Evolutionary conservation across 2,329 filamentous ascomycete genomes (phyloP).

Genomic region (Fusarium luffae): DNA sequence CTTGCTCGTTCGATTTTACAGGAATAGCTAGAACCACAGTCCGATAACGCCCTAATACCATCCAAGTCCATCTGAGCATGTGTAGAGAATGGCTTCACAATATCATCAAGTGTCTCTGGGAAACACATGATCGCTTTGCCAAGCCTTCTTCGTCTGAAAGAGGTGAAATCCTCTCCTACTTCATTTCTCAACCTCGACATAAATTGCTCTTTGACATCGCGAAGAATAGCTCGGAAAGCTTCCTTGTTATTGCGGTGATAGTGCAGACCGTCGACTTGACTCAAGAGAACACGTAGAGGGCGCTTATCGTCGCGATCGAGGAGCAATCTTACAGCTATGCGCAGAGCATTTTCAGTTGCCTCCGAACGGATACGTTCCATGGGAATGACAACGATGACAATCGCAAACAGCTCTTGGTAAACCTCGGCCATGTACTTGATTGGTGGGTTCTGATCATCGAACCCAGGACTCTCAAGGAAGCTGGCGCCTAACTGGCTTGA

Average conservation of each 20-base stretch:
- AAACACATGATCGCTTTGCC: too few species aligned
- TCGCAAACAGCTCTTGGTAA: slow-evolving; percentile 4
- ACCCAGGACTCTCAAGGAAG: not conserved
- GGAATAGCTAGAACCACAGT: not conserved
- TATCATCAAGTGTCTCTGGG: slow-evolving; percentile 5
- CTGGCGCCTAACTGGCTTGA: not conserved
- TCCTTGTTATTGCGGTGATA: not conserved
- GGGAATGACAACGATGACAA: not conserved
- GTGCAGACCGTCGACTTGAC: not conserved
- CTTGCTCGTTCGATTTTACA: not conserved
- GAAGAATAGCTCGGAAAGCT: not conserved
- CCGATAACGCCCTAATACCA: not conserved
- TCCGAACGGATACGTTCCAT: slow-evolving; percentile 1
- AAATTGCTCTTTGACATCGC: not conserved
- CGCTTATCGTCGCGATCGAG: not conserved
- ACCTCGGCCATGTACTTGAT: slow-evolving; percentile 13
- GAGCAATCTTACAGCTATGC: not conserved
- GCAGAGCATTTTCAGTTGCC: not conserved
- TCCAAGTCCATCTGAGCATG: slow-evolving; percentile 10
- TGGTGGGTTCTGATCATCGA: slow-evolving; percentile 1
- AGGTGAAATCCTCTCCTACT: not conserved
- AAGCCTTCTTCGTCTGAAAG: too few species aligned
- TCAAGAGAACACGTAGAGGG: not conserved
- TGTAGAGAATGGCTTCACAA: not conserved
- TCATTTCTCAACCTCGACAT: not conserved